Evolutionary conservation across 2,329 filamentous ascomycete species (phyloP), one percentile per base, ranked within the genome.

Genomic region (Juglanconis oblonga): DNA sequence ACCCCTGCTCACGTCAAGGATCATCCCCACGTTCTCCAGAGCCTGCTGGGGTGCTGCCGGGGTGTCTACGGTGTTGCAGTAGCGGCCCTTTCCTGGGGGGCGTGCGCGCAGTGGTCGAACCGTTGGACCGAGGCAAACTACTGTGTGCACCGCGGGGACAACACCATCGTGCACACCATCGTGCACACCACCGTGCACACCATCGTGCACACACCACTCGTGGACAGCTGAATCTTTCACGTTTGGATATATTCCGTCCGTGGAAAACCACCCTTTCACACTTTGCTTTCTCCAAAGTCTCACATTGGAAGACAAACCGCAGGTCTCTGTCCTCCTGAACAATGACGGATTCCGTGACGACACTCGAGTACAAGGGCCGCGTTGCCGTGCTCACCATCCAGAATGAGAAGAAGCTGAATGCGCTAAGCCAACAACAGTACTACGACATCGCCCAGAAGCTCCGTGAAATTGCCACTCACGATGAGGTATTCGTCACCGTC

Each of bases 311-410:
- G 17, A 24, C 17, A 24, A 24, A 13, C 8, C 35, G 29, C 31
- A 6, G 36, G 10, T 10, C 17, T 7, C 14, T 17, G 45, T 40
- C 47, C 45, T 24, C n/a, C 24, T 10, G 33, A 54, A 59, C 14
- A 56, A 79, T 78, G 75, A 67, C 72, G 38, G 73, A 84, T 64
- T 72, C 75, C 54, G 79, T 88, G 62, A 81, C 78, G 66, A 72
- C 79, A 51, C 70, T 90, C 67, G 81, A 86, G 63, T 90, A 87
- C 73, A 79, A 81, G 67, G 88, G 85, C 73, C 87, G 87, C 62
- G 77, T 92, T 65, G 91, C 94, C 69, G 85, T 93, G 71, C 87
- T 99, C 74, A 97, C 91, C 17, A 87, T 99, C 71, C 88, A 93
- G 76, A 89, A 91, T 55, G 84, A 88, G 57, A 84, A 87, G 72